Percentiles rank a stretch among this genome's conserved stretches.
phyloP scores from a whole-genome alignment of 129 eudicot genomes.

The Silybum marianum region DNA sequence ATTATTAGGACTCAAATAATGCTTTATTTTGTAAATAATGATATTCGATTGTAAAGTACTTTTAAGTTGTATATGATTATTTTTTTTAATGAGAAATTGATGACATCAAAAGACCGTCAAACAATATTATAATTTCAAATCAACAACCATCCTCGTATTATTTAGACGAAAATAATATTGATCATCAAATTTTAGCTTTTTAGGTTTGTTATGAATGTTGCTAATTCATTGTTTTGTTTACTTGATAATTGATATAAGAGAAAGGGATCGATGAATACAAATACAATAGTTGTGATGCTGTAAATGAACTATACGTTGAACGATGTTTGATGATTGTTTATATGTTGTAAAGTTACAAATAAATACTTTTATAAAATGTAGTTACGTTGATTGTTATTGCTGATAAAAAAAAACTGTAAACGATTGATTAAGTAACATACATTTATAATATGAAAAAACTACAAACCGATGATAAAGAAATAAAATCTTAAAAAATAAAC shows the following conservation, averaged over 20 bases:
- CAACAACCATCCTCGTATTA: not conserved
- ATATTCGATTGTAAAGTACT: not conserved
- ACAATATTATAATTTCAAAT: not conserved
- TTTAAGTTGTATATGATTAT: not conserved
- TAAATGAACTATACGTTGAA: not conserved
- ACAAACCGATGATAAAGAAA: no score
- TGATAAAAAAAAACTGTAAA: not conserved
- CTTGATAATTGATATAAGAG: not conserved
- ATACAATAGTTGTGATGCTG: not conserved
- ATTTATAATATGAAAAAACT: not conserved
- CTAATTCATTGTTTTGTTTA: not conserved
- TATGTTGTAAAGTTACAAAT: not conserved
- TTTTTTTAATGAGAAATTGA: not conserved
- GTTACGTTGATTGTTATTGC: not conserved
- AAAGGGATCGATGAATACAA: not conserved
- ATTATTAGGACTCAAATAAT: no score
- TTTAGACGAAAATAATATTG: not conserved
- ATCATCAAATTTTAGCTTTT: not conserved
- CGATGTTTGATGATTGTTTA: not conserved
- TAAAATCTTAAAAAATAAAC: not conserved
- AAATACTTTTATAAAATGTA: no score
- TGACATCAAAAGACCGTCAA: not conserved
- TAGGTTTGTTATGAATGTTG: not conserved
- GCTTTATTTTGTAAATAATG: not conserved
- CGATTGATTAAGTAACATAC: not conserved